Conservation (phyloP, 1,284 basidiomycete genomes). For the Cryptococcus maquisensis region DNA sequence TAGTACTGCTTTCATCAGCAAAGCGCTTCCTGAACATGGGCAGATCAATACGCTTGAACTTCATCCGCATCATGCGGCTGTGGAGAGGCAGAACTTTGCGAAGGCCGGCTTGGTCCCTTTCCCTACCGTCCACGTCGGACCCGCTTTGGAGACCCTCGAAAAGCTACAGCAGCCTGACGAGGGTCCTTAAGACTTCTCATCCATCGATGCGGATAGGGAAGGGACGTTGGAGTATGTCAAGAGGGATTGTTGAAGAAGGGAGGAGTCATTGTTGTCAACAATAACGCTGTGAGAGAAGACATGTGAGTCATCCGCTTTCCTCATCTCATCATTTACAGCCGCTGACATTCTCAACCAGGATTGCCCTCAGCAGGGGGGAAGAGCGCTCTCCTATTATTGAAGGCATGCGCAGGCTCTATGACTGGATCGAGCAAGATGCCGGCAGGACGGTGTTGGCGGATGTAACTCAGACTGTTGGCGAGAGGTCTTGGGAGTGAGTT, state of each 20-base stretch:
- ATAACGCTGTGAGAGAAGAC: slow-evolving; percentile 34
- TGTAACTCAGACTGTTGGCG: slow-evolving; percentile 41
- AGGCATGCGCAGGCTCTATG: slow-evolving; percentile 38
- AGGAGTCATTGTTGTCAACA: slow-evolving; percentile 36
- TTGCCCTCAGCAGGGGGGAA: slow-evolving; percentile 20
- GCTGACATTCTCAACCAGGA: slow-evolving; percentile 4
- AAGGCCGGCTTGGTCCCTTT: slow-evolving; percentile 40
- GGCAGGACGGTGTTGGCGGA: slow-evolving; percentile 40
- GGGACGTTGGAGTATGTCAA: slow-evolving; percentile 33
- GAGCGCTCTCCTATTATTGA: slow-evolving; percentile 17
- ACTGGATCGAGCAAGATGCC: slow-evolving; percentile 40
- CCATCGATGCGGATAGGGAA: slow-evolving; percentile 44
- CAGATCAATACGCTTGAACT: slow-evolving; percentile 43
- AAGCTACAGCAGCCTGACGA: slow-evolving; percentile 12
- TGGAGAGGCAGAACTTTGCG: slow-evolving; percentile 36
- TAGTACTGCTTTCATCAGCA: slow-evolving; percentile 38
- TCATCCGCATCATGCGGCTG: slow-evolving; percentile 26
- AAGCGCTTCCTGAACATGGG: slow-evolving; percentile 32
- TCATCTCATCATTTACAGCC: too few relatives aligned
- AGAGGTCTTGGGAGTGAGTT: slow-evolving; percentile 44
- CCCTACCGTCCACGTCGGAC: slow-evolving; percentile 36
- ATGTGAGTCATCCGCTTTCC: slow-evolving; percentile 18
- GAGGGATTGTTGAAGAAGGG: slow-evolving; percentile 35
- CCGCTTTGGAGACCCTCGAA: slow-evolving; percentile 29
- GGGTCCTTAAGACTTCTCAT: slow-evolving; percentile 38